phyloP scores from a whole-genome alignment of 2,329 filamentous ascomycete genomes.

The Orbilia oligospora region DNA sequence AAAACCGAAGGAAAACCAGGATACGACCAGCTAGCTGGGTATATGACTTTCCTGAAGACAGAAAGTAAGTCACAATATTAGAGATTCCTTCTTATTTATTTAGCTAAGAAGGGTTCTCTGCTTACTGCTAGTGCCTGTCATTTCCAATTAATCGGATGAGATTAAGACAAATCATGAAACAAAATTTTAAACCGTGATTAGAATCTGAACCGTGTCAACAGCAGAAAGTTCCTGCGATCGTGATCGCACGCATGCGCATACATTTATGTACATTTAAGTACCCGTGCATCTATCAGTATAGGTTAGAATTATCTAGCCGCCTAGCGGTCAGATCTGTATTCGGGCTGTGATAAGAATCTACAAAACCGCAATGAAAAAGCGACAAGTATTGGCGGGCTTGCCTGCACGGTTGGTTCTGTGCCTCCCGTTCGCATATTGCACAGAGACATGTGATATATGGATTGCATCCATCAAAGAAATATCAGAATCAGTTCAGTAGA shows the following conservation, averaged over 20 bases:
- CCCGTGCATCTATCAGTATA: background rate
- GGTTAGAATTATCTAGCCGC: slow-evolving; percentile 52
- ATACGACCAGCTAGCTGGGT: no score
- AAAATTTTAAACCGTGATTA: background rate
- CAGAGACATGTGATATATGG: slow-evolving; percentile 37
- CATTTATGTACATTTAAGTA: no score
- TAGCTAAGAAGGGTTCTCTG: background rate
- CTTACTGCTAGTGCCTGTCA: background rate
- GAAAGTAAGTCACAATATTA: background rate
- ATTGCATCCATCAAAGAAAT: background rate
- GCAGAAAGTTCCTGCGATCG: slow-evolving; percentile 6
- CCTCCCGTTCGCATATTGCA: slow-evolving; percentile 38
- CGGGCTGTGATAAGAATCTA: slow-evolving; percentile 37
- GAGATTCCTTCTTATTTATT: background rate
- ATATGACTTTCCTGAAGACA: background rate
- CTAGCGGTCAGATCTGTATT: slow-evolving; percentile 46
- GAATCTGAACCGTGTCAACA: background rate
- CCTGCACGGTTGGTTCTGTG: slow-evolving; percentile 31
- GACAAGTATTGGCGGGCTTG: background rate
- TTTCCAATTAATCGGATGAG: background rate
- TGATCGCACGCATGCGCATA: background rate
- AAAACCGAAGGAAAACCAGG: no score
- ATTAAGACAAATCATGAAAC: slow-evolving; percentile 35
- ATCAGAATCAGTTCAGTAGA: background rate
- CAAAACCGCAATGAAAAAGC: slow-evolving; percentile 32